Evolutionary conservation across 257 asterid species (phyloP).

Genomic region (Solanum chiquidenum): DNA sequence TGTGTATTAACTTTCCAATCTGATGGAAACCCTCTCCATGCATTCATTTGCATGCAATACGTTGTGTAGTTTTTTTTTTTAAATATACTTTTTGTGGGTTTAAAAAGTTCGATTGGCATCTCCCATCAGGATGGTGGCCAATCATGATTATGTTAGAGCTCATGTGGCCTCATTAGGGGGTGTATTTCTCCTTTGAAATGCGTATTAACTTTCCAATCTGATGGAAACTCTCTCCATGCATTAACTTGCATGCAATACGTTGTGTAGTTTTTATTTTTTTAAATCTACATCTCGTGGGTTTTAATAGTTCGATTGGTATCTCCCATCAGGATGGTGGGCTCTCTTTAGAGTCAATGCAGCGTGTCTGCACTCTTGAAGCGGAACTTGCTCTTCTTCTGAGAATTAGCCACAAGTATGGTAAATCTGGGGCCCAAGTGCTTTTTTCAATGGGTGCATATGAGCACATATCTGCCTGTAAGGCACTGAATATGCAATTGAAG

Average conservation of each 20-base stretch:
- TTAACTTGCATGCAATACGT: neutral
- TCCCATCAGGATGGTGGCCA: constrained; percentile 51
- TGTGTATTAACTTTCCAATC: neutral
- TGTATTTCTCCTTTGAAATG: neutral
- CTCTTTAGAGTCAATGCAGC: constrained; percentile 82
- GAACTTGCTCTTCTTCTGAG: constrained; percentile 68
- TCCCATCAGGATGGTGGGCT: constrained; percentile 58
- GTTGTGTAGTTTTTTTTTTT: neutral
- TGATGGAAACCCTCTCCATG: neutral
- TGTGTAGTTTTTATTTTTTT: neutral
- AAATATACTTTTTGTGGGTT: neutral
- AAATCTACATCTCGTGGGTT: neutral
- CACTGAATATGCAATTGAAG: constrained; percentile 64
- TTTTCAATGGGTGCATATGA: constrained; percentile 86
- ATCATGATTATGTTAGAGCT: neutral
- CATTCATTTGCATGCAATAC: neutral
- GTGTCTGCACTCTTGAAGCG: constrained; percentile 84
- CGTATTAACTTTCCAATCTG: neutral
- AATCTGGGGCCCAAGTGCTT: constrained; percentile 78
- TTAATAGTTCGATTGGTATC: neutral
- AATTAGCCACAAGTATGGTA: constrained; percentile 85
- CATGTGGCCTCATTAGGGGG: neutral
- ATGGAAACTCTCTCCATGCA: neutral
- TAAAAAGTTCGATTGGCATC: neutral
- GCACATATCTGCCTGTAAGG: constrained; percentile 67